Percentiles rank a stretch among this genome's conserved stretches.
These are phyloP conservation scores for Salix udensis DNA, from an alignment of 345 rosid genomes.

Conservation along the genomic window DNA sequence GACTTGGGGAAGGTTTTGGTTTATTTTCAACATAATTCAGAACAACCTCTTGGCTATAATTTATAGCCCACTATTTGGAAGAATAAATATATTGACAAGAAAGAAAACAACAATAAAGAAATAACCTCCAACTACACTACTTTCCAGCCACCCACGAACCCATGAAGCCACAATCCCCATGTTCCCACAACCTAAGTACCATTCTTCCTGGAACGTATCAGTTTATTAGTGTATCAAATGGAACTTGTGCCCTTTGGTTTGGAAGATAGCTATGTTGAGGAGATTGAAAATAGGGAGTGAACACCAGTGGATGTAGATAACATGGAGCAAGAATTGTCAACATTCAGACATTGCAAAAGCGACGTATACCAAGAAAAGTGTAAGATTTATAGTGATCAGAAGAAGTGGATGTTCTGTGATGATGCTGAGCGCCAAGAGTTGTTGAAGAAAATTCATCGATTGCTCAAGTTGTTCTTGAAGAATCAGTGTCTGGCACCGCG, in stretches of 20 bases:
- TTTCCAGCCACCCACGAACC: too few relatives aligned
- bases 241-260: background rate
- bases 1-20: too few relatives aligned
- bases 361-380: background rate
- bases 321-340: background rate
- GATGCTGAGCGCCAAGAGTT: background rate
- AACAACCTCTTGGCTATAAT: too few relatives aligned
- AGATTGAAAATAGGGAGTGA: constrained; percentile 1
- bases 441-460: background rate
- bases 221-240: background rate
- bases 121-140: too few relatives aligned
- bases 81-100: too few relatives aligned
- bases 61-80: too few relatives aligned
- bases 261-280: background rate
- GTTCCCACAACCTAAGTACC: too few relatives aligned
- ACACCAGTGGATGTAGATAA: background rate
- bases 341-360: background rate
- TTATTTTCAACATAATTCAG: too few relatives aligned
- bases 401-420: background rate
- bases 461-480: background rate
- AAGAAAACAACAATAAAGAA: too few relatives aligned
- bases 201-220: too few relatives aligned
- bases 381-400: background rate
- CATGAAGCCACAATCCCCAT: too few relatives aligned
- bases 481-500: background rate